Base-by-base conservation (phyloP, 805 yeast species). In the Zygosaccharomyces bailii region DNA sequence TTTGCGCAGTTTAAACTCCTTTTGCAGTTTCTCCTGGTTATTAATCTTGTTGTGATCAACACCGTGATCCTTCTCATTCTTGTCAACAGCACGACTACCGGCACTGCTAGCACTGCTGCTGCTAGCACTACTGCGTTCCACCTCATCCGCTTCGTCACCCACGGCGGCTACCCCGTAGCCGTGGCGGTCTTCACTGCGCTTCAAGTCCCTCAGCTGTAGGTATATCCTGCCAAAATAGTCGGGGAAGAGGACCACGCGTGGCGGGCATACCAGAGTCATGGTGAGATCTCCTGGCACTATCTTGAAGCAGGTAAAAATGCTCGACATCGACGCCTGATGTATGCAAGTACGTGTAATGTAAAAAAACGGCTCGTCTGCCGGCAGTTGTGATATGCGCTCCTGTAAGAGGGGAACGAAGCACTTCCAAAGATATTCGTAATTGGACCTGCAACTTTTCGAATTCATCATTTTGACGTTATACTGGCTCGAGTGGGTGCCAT, bases 251-350 rank as follows among this genome's bases (percentile, higher is more conserved):
- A 56, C 39, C 5, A 49, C 44, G 35, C 46, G 48, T n/a, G 60
- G 56, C 7, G 53, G 33, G 3, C 42, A 31, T 5, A 42, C 29
- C 8, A 46, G 17, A 20, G 39, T 46, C 2, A 55, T 37, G 9
- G 52, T 34, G 29, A 44, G 29, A 24, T 49, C 45, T 5, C 18
- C 29, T 2, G 52, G 42, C 17, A 43, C 41, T 11, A 55, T 29
- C 33, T 55, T 48, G 23, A 55, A 52, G 37, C 59, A 53, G 17
- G 54, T 49, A 38, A 53, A 55, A 2, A 55, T 34, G 46, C 56
- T 54, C 10, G 56, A 52, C 50, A 46, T 46, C 20, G 53, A 52
- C 18, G 48, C 46, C 20, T 45, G 49, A 37, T 55, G 49, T 13
- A 56, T 21, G 17, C 49, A 42, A 2, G 55, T 36, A 35, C 53